These are phyloP conservation scores for Camelina laxa DNA, from an alignment of 345 rosid species.

Conservation along the genomic window DNA sequence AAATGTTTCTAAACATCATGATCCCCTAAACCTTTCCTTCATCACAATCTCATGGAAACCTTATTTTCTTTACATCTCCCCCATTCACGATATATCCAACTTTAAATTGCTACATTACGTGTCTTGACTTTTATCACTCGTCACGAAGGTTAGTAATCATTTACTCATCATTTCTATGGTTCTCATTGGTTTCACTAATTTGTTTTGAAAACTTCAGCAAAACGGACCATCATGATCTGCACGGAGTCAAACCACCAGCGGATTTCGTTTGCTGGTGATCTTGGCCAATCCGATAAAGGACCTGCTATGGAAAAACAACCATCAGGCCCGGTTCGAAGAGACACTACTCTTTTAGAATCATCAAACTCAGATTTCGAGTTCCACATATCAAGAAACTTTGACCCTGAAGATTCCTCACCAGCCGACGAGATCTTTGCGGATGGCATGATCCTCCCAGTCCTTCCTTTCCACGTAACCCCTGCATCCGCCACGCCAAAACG, in stretches of 20 bases:
- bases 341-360: constrained; percentile 53
- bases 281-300: constrained; percentile 45
- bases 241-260: constrained; percentile 63
- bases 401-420: constrained; percentile 52
- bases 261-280: constrained; percentile 63
- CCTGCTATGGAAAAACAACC: constrained; percentile 31
- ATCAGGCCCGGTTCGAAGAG: constrained; percentile 45
- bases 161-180: constrained; percentile 10
- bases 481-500: constrained; percentile 35
- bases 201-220: constrained; percentile 20
- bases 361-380: constrained; percentile 77
- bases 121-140: not conserved
- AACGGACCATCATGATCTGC: constrained; percentile 48
- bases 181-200: constrained; percentile 29
- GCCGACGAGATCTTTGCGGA: constrained; percentile 82
- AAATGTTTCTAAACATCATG: constrained; percentile 26
- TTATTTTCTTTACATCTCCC: constrained; percentile 3
- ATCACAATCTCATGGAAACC: constrained; percentile 23
- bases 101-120: not conserved
- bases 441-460: constrained; percentile 75
- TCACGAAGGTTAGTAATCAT: constrained; percentile 27
- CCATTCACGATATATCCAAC: not conserved
- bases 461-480: constrained; percentile 41
- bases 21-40: constrained; percentile 15
- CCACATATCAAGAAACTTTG: constrained; percentile 50